These are phyloP conservation scores for Gossypium bickii DNA, from an alignment of 345 rosid genomes.

Conservation along the genomic window DNA sequence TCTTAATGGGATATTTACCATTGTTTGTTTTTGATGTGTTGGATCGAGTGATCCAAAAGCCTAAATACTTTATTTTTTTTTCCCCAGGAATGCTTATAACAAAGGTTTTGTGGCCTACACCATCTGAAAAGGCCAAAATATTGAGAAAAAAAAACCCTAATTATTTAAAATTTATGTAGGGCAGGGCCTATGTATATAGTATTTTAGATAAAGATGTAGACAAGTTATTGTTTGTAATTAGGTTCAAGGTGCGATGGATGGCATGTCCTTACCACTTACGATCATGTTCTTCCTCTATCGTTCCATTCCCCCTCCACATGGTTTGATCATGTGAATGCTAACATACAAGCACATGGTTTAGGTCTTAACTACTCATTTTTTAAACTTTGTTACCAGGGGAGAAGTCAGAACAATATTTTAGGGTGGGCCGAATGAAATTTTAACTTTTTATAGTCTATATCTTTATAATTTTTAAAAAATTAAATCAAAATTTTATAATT, in stretches of 20 bases:
- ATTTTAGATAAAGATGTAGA: not conserved
- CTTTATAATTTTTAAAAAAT: no score
- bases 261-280: not conserved
- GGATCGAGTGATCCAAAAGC: conserved; percentile 45
- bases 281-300: conserved; percentile 1
- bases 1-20: conserved; percentile 26
- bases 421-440: no score
- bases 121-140: conserved; percentile 30
- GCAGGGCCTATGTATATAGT: not conserved
- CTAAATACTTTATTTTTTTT: not conserved
- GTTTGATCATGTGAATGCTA: conserved; percentile 5
- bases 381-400: not conserved
- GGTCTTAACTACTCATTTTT: not conserved
- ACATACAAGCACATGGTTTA: conserved; percentile 10
- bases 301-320: conserved; percentile 8
- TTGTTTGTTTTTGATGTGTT: conserved; percentile 29
- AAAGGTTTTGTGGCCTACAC: conserved; percentile 40
- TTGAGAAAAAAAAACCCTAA: conserved; percentile 1
- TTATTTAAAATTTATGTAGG: not conserved
- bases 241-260: not conserved
- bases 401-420: no score
- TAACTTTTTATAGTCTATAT: no score
- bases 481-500: no score
- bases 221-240: not conserved
- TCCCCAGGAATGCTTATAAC: conserved; percentile 7